Evolutionary conservation across 768 basidiomycete genomes (phyloP).

Genomic region (Tubosaeta sp.): DNA sequence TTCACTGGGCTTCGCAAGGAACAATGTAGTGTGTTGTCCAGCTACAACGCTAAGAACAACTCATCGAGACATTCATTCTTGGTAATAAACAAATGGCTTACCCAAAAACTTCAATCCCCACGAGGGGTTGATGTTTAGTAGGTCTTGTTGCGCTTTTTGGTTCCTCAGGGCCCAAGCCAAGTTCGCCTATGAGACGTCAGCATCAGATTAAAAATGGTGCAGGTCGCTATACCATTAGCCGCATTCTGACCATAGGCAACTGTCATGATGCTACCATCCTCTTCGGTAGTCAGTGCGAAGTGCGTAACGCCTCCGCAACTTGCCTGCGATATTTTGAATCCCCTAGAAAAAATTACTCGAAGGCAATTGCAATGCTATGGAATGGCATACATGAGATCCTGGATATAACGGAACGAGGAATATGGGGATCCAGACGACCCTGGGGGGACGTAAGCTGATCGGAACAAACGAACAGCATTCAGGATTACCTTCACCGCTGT

Average conservation of each 20-base stretch:
- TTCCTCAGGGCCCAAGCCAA: conserved; percentile 75
- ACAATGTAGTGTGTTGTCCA: conserved; percentile 81
- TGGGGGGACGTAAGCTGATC: conserved; percentile 27
- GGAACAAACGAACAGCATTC: background rate
- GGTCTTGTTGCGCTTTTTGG: conserved; percentile 88
- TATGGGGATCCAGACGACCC: conserved; percentile 89
- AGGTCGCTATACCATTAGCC: conserved; percentile 54
- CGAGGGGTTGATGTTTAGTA: conserved; percentile 61
- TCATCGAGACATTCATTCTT: background rate
- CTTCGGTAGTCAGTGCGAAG: conserved; percentile 73
- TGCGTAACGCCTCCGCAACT: conserved; percentile 87
- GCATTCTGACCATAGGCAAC: conserved; percentile 85
- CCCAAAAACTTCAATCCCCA: conserved; percentile 71
- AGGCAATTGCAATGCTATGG: background rate
- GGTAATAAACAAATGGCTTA: conserved; percentile 42
- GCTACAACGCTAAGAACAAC: conserved; percentile 60
- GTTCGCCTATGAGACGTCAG: conserved; percentile 50
- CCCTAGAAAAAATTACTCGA: conserved; percentile 40
- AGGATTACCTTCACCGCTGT: conserved; percentile 77
- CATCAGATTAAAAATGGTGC: background rate
- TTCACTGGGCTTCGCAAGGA: conserved; percentile 73
- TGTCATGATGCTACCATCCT: conserved; percentile 73
- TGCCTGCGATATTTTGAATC: conserved; percentile 68
- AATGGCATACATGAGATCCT: conserved; percentile 69
- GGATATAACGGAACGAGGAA: conserved; percentile 81